Base-by-base conservation (phyloP, 2,329 filamentous ascomycete genomes). In the Rhynchosporium graminicola region DNA sequence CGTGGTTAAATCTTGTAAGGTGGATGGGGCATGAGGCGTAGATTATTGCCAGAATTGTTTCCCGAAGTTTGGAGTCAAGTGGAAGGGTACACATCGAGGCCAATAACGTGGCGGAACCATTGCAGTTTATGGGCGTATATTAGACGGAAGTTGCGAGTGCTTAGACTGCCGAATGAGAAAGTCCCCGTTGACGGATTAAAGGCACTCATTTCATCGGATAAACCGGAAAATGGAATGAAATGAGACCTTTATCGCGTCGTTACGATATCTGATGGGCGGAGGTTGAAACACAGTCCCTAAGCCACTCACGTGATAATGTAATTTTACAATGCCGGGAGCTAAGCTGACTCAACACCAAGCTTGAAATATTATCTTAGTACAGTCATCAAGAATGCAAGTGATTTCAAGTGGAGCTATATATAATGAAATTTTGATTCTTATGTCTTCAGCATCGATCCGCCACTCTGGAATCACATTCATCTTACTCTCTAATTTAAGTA, bases 71-170 rank as follows among this genome's bases (percentile, higher is more conserved):
- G 51, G 51, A 1, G 33, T 55, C 15, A 55, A 20, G 13, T 55
- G 51, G 26, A 55, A 55, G 26, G 36, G 3, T 42, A 20, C 20
- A 15, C 26, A 15, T 12, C 51, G 12, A 55, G n/a, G 36, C 51
- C 12, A 2, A 55, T 33, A 13, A 55, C 7, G n/a, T n/a, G 42
- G 31, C 51, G 51, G 51, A 55, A 55, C 31, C 51, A 36, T 36
- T 55, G 51, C n/a, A 55, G 36, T n/a, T 55, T 55, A 12, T 55
- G 51, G 36, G 36, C n/a, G 20, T 55, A 55, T 13, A 55, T 42
- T 55, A 40, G 51, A 43, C 31, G 33, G 31, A 42, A n/a, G n/a
- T 28, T 42, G 13, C 31, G 13, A 2, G 33, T 55, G 15, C 8
- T 28, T 12, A 55, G 36, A 15, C 51, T n/a, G 42, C 51, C 31